A percentile compares a stretch with the other conserved stretches of the same genome.
These are phyloP conservation scores for Candida ulmi DNA, from an alignment of 805 yeast genomes.

Conservation along the genomic window DNA sequence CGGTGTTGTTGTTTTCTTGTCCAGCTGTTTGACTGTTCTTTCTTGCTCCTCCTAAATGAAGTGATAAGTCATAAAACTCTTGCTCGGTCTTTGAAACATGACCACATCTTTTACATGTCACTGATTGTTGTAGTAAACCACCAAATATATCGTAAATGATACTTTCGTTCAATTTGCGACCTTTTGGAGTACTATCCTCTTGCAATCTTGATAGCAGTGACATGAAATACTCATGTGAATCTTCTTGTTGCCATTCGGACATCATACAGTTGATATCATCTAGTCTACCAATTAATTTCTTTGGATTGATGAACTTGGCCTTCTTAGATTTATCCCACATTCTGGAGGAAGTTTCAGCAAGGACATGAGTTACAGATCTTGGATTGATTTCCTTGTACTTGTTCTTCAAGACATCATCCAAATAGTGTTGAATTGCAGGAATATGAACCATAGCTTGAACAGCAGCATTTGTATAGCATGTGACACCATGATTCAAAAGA, in stretches of 20 bases:
- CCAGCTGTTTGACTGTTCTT: constrained; percentile 12
- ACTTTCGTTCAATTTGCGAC: constrained; percentile 74
- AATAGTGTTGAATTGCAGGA: constrained; percentile 84
- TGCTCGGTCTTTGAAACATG: constrained; percentile 82
- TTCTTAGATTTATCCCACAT: constrained; percentile 50
- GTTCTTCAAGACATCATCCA: constrained; percentile 56
- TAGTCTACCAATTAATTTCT: constrained; percentile 60
- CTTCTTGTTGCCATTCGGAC: constrained; percentile 98
- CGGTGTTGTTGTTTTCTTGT: constrained; percentile 1
- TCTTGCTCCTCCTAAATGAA: constrained; percentile 47
- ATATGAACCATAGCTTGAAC: constrained; percentile 86
- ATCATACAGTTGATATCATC: constrained; percentile 92
- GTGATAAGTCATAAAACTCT: constrained; percentile 87
- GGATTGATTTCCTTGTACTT: constrained; percentile 40
- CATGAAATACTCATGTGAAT: constrained; percentile 96
- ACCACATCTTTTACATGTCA: constrained; percentile 79
- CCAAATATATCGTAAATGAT: constrained; percentile 92
- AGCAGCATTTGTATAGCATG: constrained; percentile 95
- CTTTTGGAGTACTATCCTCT: constrained; percentile 89
- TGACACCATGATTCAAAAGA: constrained; percentile 84
- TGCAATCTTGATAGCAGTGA: constrained; percentile 81
- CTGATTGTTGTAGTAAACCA: constrained; percentile 78
- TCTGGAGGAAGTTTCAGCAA: constrained; percentile 62
- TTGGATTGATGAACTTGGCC: constrained; percentile 63
- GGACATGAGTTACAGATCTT: constrained; percentile 55